Evolutionary conservation across 2,329 filamentous ascomycete species (phyloP).

Genomic region (Clonostachys solani): DNA sequence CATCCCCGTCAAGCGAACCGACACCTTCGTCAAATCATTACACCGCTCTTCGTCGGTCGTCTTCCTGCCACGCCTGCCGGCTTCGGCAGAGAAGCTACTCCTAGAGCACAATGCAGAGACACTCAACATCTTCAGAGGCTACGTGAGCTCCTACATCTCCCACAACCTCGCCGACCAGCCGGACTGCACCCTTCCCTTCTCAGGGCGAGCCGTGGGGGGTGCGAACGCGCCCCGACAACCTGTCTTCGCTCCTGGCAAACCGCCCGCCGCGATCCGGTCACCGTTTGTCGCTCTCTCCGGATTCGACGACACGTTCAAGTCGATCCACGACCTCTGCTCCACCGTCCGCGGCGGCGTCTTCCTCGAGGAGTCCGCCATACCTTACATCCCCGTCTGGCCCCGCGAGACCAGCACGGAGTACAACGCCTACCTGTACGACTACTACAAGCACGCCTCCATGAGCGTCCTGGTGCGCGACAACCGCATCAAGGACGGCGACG

Average conservation of each 20-base stretch:
- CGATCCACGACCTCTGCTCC: constrained; percentile 62
- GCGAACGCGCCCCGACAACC: constrained; percentile 9
- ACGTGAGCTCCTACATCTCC: constrained; percentile 64
- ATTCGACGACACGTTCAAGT: constrained; percentile 57
- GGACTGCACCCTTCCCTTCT: constrained; percentile 57
- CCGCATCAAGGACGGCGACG: constrained; percentile 58
- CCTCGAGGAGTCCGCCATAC: constrained; percentile 70
- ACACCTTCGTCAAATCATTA: constrained; percentile 41
- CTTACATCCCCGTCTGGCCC: constrained; percentile 59
- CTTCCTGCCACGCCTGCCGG: constrained; percentile 60
- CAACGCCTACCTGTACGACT: constrained; percentile 71
- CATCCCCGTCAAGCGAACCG: constrained; percentile 32
- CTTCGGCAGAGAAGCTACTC: constrained; percentile 50
- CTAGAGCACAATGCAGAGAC: constrained; percentile 61
- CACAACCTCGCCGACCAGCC: constrained; percentile 50
- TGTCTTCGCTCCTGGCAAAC: not conserved
- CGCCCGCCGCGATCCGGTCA: constrained; percentile 49
- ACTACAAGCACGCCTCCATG: constrained; percentile 69
- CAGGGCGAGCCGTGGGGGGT: constrained; percentile 36
- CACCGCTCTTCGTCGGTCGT: constrained; percentile 59
- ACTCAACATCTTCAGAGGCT: constrained; percentile 60
- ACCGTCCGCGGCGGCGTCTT: constrained; percentile 66
- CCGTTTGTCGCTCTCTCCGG: constrained; percentile 71
- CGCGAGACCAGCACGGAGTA: constrained; percentile 43
- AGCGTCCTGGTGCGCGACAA: constrained; percentile 59